Evolutionary conservation across 192 early-diverging fungal species (phyloP).

Genomic region (Backusella psychrophila): DNA sequence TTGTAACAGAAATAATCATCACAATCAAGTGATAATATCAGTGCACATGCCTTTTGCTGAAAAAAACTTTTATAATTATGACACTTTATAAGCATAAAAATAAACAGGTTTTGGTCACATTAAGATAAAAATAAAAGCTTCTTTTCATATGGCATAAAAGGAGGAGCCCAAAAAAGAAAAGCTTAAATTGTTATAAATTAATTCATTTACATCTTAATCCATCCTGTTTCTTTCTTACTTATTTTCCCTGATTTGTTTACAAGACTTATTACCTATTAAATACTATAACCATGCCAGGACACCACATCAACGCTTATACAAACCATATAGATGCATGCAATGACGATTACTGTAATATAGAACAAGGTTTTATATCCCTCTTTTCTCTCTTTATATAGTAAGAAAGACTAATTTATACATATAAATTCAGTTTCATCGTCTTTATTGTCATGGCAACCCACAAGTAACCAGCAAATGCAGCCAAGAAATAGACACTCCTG

Average conservation of each 20-base stretch:
- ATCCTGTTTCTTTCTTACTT: neutral
- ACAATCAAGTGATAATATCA: neutral
- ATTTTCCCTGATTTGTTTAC: neutral
- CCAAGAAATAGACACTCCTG: neutral
- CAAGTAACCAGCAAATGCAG: neutral
- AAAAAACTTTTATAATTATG: neutral
- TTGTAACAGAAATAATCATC: neutral
- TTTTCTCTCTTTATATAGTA: neutral
- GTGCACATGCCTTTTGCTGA: neutral
- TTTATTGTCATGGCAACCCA: neutral
- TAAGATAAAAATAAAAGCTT: neutral
- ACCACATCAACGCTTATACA: neutral
- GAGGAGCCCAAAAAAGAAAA: neutral
- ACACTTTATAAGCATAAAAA: neutral
- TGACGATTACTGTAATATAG: neutral
- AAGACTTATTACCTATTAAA: neutral
- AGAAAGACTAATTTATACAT: neutral
- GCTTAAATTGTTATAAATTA: neutral
- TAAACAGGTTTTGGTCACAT: neutral
- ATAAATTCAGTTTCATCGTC: neutral
- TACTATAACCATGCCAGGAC: neutral
- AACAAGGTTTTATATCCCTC: neutral
- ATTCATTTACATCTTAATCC: neutral
- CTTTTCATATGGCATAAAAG: neutral
- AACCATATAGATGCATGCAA: neutral